A percentile compares a stretch with the other conserved stretches of the same genome.
Conservation (phyloP, 257 asterid genomes). For the Solanum clarkiae region DNA sequence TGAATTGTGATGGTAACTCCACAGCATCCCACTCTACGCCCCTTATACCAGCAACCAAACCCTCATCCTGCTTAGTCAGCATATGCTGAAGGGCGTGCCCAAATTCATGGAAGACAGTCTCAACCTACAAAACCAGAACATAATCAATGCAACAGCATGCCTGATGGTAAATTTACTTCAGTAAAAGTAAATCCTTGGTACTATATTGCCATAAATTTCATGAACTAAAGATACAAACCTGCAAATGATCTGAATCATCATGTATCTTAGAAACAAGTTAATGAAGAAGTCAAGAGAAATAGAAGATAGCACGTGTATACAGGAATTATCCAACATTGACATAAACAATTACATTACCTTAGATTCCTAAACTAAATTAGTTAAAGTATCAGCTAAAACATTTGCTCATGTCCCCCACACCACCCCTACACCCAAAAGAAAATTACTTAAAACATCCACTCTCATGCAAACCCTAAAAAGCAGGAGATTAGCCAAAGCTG, state of each 20-base stretch:
- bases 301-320: neutral
- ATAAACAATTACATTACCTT: neutral
- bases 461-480: neutral
- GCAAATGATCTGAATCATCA: neutral
- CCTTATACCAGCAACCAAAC: conserved; percentile 95
- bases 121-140: conserved; percentile 46
- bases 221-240: neutral
- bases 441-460: neutral
- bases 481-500: neutral
- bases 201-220: neutral
- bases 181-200: neutral
- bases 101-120: conserved; percentile 95
- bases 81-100: conserved; percentile 99
- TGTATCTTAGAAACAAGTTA: neutral
- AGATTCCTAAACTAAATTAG: neutral
- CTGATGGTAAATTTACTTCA: neutral
- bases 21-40: conserved; percentile 98
- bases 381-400: neutral
- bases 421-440: neutral
- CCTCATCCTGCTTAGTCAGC: conserved; percentile 95
- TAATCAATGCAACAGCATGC: neutral
- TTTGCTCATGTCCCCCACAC: neutral
- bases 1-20: conserved; percentile 91
- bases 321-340: neutral
- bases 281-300: neutral